These are phyloP conservation scores for Tripterygium wilfordii DNA, from an alignment of 177 flowering plant species.

Conservation along the genomic window DNA sequence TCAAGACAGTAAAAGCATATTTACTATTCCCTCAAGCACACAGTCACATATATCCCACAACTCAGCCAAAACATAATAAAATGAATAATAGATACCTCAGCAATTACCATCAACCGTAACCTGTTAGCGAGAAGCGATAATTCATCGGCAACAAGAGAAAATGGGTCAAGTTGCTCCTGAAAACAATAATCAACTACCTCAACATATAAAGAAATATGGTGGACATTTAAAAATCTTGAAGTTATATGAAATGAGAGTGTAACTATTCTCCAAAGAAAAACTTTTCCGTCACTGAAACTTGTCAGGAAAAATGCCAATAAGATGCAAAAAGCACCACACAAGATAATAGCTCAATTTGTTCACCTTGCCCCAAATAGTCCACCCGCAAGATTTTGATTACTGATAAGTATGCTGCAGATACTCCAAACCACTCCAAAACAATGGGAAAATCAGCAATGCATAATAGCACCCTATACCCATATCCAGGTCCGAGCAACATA, in stretches of 20 bases:
- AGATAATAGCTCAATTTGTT: too few relatives aligned
- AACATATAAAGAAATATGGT: background rate
- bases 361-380: too few relatives aligned
- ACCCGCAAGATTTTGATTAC: too few relatives aligned
- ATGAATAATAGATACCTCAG: constrained; percentile 57
- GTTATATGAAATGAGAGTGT: constrained; percentile 4
- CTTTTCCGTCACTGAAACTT: too few relatives aligned
- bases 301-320: too few relatives aligned
- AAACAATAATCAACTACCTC: background rate
- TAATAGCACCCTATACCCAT: too few relatives aligned
- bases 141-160: constrained; percentile 95
- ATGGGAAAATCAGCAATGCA: too few relatives aligned
- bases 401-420: too few relatives aligned
- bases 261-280: background rate
- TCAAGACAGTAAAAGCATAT: background rate
- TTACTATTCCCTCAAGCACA: background rate
- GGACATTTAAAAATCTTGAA: background rate
- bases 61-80: background rate
- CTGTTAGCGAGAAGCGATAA: constrained; percentile 62
- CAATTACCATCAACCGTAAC: constrained; percentile 77
- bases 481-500: too few relatives aligned
- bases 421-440: too few relatives aligned
- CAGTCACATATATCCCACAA: background rate
- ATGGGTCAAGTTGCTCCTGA: constrained; percentile 81
- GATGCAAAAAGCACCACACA: too few relatives aligned